Base-by-base conservation (phyloP, 2,329 filamentous ascomycete genomes). In the Hypocrella siamensis region DNA sequence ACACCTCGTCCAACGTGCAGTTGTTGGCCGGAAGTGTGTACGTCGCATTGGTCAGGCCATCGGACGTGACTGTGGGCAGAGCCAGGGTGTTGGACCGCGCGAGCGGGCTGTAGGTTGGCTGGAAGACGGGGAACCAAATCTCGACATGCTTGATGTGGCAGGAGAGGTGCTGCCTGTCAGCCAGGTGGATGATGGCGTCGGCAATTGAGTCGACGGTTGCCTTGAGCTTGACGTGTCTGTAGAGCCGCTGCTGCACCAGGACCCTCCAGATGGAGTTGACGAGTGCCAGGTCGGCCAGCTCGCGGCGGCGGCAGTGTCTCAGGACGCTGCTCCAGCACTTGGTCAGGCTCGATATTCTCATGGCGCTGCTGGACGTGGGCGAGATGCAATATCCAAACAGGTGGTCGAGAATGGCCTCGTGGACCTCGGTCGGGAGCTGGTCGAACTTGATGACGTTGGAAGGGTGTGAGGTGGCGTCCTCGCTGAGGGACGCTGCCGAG, bases 81-180 rank as follows among this genome's bases (percentile, higher is more conserved):
- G 59, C 52, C 31, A 62, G 53, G 1, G 56, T 58, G 26, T 58
- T 57, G 12, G 60, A 58, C 15, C 59, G 41, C 4, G 57, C 53
- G 26, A 56, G 44, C 5, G 62, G 54, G 8, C 58, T 54, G 35
- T 61, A 59, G 10, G 63, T 66, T 15, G 68, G 70, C 40, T 75
- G 67, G 43, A 79, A 84, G 26, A 83, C 77, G 3, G 79, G 79
- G 38, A 84, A 79, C 77, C 79, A 84, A 26, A 83, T 63, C 52
- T 84, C 79, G 36, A 83, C 67, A 45, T 84, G 79, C 40, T 73
- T 75, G 37, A 84, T 71, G 41, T 81, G 72, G 7, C 54, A 42
- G 15, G 68, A 63, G 5, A 84, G 64, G 43, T 79, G 69, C 18
- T 63, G 57, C 36, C 74, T 64, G 8, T 52, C 41, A 12, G 56